Percentiles rank a stretch among this genome's conserved stretches.
These are phyloP conservation scores for Saccharomyces pastorianus DNA, from an alignment of 1,139 yeast species.

Conservation along the genomic window DNA sequence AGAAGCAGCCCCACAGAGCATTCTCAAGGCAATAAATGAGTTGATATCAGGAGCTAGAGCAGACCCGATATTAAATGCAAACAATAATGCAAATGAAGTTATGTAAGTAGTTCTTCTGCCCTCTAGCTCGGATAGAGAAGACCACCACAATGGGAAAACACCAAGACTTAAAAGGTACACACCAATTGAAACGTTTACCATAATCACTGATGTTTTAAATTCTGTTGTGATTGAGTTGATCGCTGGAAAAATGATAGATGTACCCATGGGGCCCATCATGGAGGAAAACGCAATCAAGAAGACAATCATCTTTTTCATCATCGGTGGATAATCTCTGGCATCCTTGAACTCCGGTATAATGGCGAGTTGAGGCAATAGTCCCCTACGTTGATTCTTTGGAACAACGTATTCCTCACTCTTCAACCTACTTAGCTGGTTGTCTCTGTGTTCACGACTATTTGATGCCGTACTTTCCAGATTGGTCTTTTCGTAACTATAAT, in stretches of 20 bases:
- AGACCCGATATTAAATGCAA: slow-evolving; percentile 65
- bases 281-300: slow-evolving; percentile 66
- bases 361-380: slow-evolving; percentile 45
- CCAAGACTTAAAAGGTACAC: slow-evolving; percentile 68
- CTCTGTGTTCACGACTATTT: not conserved
- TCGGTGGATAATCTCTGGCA: slow-evolving; percentile 53
- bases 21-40: slow-evolving; percentile 58
- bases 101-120: slow-evolving; percentile 74
- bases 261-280: slow-evolving; percentile 86
- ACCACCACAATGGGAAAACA: slow-evolving; percentile 85
- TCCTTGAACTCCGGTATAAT: slow-evolving; percentile 66
- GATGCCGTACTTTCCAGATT: not conserved
- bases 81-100: slow-evolving; percentile 53
- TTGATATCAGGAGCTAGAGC: slow-evolving; percentile 57
- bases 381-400: slow-evolving; percentile 43
- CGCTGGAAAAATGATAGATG: slow-evolving; percentile 77
- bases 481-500: not conserved
- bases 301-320: slow-evolving; percentile 48
- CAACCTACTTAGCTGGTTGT: not conserved
- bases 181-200: slow-evolving; percentile 75
- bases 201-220: slow-evolving; percentile 47
- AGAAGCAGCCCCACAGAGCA: slow-evolving; percentile 70
- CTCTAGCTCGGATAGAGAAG: slow-evolving; percentile 61
- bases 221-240: slow-evolving; percentile 50
- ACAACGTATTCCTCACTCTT: slow-evolving; percentile 14